Percentiles rank a stretch among this genome's conserved stretches.
Evolutionary conservation across 305 asterid genomes (phyloP).

Genomic region (Rubia balearica): DNA sequence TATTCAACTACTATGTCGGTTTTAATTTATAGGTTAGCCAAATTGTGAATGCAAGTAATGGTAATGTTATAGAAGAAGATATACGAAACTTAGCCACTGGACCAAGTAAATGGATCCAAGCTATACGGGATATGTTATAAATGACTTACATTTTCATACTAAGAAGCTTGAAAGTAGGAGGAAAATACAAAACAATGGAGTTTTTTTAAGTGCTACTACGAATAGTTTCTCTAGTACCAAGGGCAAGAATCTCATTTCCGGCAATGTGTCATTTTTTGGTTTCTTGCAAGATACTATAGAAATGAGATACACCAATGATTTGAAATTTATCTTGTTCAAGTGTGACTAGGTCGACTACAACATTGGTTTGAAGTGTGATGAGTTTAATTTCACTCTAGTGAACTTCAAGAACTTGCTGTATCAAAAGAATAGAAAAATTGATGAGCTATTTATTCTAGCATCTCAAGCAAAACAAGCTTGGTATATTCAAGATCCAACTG

Average conservation of each 20-base stretch:
- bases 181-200: neutral
- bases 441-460: neutral
- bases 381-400: neutral
- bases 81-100: neutral
- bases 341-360: neutral
- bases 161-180: neutral
- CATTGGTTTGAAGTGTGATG: neutral
- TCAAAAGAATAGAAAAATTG: neutral
- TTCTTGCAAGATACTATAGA: neutral
- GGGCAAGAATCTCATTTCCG: neutral
- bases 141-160: slow-evolving; percentile 8
- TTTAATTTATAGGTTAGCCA: neutral
- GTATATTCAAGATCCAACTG: too few relatives aligned
- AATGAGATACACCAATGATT: neutral
- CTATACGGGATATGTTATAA: neutral
- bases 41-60: neutral
- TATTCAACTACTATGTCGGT: neutral
- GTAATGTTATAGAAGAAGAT: neutral
- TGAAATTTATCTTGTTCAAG: neutral
- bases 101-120: neutral
- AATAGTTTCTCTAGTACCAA: neutral
- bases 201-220: neutral
- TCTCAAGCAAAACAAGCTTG: slow-evolving; percentile 6
- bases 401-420: neutral
- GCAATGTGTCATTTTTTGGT: neutral